A percentile compares a stretch with the other conserved stretches of the same genome.
Conservation (phyloP, 225 moss, liverwort and hornwort genomes). For the Lunularia cruciata region DNA sequence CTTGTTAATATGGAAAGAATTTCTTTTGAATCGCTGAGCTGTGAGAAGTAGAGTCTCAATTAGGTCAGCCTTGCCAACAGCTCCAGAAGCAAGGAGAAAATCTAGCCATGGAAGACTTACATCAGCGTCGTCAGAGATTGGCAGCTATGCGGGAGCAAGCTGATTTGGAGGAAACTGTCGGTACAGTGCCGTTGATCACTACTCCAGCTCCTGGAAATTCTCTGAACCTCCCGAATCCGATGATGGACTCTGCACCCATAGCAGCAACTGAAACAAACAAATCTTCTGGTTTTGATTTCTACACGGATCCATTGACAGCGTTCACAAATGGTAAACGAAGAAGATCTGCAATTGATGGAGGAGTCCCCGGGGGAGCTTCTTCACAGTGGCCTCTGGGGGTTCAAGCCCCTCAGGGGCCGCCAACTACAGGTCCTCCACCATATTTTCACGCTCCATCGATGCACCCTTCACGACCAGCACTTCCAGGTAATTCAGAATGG, state of each 20-base stretch:
- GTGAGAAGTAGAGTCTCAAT: too few relatives aligned
- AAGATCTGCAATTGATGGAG: constrained; percentile 12
- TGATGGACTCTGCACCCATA: constrained; percentile 9
- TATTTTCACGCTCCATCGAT: background rate
- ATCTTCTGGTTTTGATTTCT: constrained; percentile 39
- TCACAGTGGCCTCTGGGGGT: background rate
- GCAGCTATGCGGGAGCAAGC: constrained; percentile 48
- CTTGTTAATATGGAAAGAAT: too few relatives aligned
- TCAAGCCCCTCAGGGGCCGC: background rate
- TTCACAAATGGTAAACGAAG: constrained; percentile 37
- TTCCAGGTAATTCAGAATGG: constrained; percentile 22
- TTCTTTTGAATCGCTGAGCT: too few relatives aligned
- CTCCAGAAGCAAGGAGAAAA: too few relatives aligned
- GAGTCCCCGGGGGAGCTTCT: background rate
- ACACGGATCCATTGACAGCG: constrained; percentile 49
- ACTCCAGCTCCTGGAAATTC: background rate
- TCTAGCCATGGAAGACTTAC: constrained; percentile 38
- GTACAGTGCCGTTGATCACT: background rate
- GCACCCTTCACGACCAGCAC: background rate
- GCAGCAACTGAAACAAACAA: background rate
- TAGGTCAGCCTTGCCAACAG: too few relatives aligned
- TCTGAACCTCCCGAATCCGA: constrained; percentile 18
- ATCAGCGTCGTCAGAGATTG: constrained; percentile 36
- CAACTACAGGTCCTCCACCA: background rate
- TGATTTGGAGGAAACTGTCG: background rate